Base-by-base conservation (phyloP, 805 yeast species). In the Metschnikowia henanensis region DNA sequence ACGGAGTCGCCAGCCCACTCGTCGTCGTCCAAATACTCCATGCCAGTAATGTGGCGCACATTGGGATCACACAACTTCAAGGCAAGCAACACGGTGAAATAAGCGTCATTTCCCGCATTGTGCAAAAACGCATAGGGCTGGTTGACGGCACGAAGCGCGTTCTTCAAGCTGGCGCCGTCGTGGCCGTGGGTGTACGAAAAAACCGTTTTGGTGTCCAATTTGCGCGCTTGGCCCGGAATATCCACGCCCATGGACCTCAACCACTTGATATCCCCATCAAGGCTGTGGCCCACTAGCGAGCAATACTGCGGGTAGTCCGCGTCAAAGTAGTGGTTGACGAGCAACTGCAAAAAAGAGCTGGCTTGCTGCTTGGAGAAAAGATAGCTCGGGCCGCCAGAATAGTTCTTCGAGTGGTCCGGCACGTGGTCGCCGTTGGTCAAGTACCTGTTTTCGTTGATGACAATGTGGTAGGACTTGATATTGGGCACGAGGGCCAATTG, bases 51-150 rank as follows among this genome's bases (percentile, higher is more conserved):
- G 17, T 22, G 6, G 17, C 51, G 46, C 35, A 43, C 43, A 25
- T 29, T 21, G n/a, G 65, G 65, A 34, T 60, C 65, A 22, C 60
- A 52, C 35, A 51, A 50, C 19, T 55, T 55, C 41, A 60, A 30
- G 4, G 60, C 62, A 13, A 59, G 59, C 33, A 59, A 32, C 5
- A 60, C 33, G 3, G 65, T 59, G 46, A 47, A 60, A 47, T 59
- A 59, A 4, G 65, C 64, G 30, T 60, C 64, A 44, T 59, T 60
- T 28, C 57, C 63, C 2, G 65, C 65, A 32, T 60, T 60, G 45
- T 60, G 65, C 37, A 60, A 52, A 33, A 49, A 42, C 5, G 57
- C 55, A 29, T 53, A 56, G 3, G 64, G 64, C 18, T 59, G 53
- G 7, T 46, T 46, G 30, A 51, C 40, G 9, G 42, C 28, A 13